Base-by-base conservation (phyloP, 345 rosid species). In the Gossypium sturtianum region DNA sequence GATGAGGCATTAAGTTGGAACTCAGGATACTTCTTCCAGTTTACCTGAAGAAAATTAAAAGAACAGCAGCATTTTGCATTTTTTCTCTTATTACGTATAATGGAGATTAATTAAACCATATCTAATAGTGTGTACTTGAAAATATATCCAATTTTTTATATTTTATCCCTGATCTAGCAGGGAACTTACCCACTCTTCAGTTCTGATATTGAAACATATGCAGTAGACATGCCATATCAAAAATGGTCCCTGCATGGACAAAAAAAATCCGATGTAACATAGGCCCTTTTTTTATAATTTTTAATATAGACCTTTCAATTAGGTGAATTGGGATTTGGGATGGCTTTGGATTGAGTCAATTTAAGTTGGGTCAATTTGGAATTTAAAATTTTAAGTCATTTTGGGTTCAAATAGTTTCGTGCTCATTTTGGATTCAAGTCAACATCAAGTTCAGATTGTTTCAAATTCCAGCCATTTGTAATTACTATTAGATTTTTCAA, bases 181-280 rank as follows among this genome's bases (percentile, higher is more conserved):
- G 58, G 70, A 73, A 85, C 90, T 84, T 79, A 90, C 94, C 94
- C 94, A 88, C 66, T 88, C 92, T 65, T 90, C 94, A 13, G 94
- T 88, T 72, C 75, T 83, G 78, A 90, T 80, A 81, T 90, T 90
- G 78, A 83, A 81, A 79, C 88, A 85, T 20, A 88, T 63, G 71
- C 94, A 90, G 74, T 90, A 85, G 12, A 84, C 41, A 80, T 90
- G 90, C 92, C 94, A 90, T 34, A 71, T 70, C 57, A 85, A 68
- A 74, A 90, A 90, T 44, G 79, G 44, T 0, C 64, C 88, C 94
- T 90, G 71, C 75, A 77, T 29, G 72, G 63, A 76, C 58, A 63
- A 12, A 63, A 48, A 47, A 74, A 62, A 11, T 2, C 8, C 19
- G 4, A 49, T 19, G 19, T 12, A 10, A 63, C 11, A 49, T 12